Conservation (phyloP, 129 eudicot species). For the Erigeron canadensis region DNA sequence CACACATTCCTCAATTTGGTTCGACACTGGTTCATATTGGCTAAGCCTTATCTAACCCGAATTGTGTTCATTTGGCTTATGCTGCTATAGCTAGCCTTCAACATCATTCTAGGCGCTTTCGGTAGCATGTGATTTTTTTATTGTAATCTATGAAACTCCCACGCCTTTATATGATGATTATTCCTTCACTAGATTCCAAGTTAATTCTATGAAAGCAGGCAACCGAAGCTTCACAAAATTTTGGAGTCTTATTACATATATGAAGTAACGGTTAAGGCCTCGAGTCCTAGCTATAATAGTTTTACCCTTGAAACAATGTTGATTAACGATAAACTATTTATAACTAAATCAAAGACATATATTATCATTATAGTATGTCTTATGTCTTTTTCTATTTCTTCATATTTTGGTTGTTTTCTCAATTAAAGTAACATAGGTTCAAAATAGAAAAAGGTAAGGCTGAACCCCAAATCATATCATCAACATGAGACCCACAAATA, state of each 20-base stretch:
- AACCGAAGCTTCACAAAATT: background rate
- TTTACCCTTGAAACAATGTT: no score
- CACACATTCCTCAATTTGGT: constrained; percentile 27
- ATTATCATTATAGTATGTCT: no score
- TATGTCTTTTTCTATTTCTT: no score
- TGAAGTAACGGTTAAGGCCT: no score
- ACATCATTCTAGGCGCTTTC: constrained; percentile 17
- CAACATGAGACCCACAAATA: no score
- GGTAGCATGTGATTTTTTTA: constrained; percentile 13
- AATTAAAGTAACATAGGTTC: no score
- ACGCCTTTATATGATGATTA: background rate
- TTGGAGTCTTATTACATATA: background rate
- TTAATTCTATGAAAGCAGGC: background rate
- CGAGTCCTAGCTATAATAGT: no score
- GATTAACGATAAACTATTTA: no score
- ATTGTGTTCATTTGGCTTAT: constrained; percentile 13
- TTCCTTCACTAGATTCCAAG: constrained; percentile 17
- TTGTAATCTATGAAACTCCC: constrained; percentile 4
- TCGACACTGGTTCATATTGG: constrained; percentile 23
- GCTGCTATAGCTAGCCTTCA: constrained; percentile 14
- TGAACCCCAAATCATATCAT: no score
- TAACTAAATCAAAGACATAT: no score
- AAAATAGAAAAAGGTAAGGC: no score
- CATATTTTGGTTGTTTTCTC: no score
- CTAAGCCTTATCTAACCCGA: constrained; percentile 36